A percentile compares a stretch with the other conserved stretches of the same genome.
Conservation (phyloP, 306 rosid genomes). For the Inga laurina region DNA sequence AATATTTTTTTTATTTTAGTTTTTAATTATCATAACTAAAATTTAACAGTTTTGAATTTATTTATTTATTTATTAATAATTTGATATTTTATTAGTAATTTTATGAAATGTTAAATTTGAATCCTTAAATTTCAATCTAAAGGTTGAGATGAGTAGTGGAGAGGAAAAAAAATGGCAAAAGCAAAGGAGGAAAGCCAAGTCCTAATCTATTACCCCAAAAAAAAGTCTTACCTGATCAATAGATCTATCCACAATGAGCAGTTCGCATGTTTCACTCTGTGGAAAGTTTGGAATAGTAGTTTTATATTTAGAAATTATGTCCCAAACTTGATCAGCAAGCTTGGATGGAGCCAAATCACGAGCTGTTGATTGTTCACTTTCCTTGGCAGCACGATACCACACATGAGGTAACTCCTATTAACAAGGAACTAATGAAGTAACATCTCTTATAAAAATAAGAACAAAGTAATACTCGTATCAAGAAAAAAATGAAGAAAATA, state of each 20-base stretch:
- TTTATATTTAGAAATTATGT: slow-evolving; percentile 72
- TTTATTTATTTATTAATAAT: too few relatives aligned
- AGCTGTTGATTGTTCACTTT: slow-evolving; percentile 42
- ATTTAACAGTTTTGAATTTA: too few relatives aligned
- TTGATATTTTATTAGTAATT: too few relatives aligned
- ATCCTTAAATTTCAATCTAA: too few relatives aligned
- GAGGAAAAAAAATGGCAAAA: too few relatives aligned
- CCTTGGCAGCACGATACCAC: slow-evolving; percentile 67
- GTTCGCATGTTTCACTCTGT: slow-evolving; percentile 82
- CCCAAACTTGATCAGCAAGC: slow-evolving; percentile 80
- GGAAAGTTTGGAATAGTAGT: slow-evolving; percentile 79
- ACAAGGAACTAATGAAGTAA: not conserved
- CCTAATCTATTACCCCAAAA: slow-evolving; percentile 14
- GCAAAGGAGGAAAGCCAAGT: too few relatives aligned
- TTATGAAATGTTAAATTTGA: too few relatives aligned
- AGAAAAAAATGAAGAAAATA: too few relatives aligned
- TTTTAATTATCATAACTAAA: too few relatives aligned
- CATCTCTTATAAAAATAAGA: not conserved
- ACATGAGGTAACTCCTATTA: slow-evolving; percentile 78
- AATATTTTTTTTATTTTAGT: too few relatives aligned
- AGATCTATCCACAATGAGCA: slow-evolving; percentile 89
- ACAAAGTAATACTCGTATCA: too few relatives aligned
- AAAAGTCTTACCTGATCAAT: slow-evolving; percentile 63
- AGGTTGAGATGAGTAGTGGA: too few relatives aligned
- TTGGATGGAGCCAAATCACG: slow-evolving; percentile 71